A percentile compares a stretch with the other conserved stretches of the same genome.
These are phyloP conservation scores for Thelonectria blattea DNA, from an alignment of 2,329 filamentous ascomycete genomes.

Conservation along the genomic window DNA sequence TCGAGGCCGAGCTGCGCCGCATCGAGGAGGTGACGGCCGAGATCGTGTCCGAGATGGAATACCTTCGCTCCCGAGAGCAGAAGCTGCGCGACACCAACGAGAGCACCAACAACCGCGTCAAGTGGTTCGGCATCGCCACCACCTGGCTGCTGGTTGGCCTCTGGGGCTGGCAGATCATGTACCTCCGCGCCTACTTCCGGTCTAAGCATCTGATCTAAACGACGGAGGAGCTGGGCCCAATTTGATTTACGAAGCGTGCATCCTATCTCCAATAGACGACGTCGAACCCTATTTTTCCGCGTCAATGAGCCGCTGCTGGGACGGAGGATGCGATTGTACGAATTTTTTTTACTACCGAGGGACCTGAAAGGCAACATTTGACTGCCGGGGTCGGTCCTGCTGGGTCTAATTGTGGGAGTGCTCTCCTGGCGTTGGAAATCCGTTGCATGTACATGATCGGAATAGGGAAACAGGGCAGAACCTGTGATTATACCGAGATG, in stretches of 20 bases:
- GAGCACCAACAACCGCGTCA: constrained; percentile 98
- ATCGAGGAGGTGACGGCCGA: constrained; percentile 91
- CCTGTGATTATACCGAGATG: constrained; percentile 21
- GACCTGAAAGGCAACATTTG: constrained; percentile 8
- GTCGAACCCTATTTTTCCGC: constrained; percentile 2
- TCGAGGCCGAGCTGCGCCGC: constrained; percentile 91
- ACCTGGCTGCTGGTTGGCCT: constrained; percentile 89
- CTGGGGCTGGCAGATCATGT: constrained; percentile 97
- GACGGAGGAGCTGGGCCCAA: neutral
- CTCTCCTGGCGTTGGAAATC: constrained; percentile 36
- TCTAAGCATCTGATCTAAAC: constrained; percentile 50
- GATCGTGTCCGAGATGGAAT: constrained; percentile 95
- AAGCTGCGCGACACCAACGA: constrained; percentile 98
- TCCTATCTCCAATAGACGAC: constrained; percentile 21
- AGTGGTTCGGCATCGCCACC: constrained; percentile 96
- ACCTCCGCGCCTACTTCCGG: constrained; percentile 96
- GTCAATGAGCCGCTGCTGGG: constrained; percentile 14
- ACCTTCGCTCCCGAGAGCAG: constrained; percentile 87
- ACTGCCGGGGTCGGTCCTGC: constrained; percentile 3
- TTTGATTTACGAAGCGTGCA: constrained; percentile 24
- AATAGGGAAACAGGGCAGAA: constrained; percentile 29
- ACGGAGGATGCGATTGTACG: constrained; percentile 13
- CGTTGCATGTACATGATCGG: constrained; percentile 35
- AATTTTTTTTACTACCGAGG: neutral
- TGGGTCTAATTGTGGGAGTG: constrained; percentile 29